Conservation (phyloP, 148 eudicot genomes). For the Chenopodium album region DNA sequence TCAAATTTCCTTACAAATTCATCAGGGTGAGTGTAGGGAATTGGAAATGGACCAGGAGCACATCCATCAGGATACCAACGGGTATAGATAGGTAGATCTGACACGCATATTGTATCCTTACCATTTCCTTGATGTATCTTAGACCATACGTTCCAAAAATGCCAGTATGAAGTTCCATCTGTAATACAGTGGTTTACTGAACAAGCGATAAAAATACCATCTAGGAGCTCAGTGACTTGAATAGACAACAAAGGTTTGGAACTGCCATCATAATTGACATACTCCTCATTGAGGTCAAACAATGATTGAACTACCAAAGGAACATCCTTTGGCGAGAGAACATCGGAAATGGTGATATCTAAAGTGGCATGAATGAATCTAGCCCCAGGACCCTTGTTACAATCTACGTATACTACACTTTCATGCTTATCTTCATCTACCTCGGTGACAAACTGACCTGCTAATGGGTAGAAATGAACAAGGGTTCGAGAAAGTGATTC, state of each 20-base stretch:
- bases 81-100: not conserved
- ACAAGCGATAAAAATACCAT: conserved; percentile 15
- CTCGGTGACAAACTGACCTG: conserved; percentile 8
- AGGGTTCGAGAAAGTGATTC: conserved; percentile 11
- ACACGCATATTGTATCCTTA: not conserved
- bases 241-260: conserved; percentile 6
- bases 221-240: conserved; percentile 17
- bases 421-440: conserved; percentile 10
- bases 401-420: conserved; percentile 1
- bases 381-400: conserved; percentile 23
- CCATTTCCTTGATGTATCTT: conserved; percentile 15
- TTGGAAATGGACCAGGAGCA: not conserved
- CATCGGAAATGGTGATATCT: not conserved
- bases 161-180: conserved; percentile 23
- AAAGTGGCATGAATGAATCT: conserved; percentile 15
- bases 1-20: conserved; percentile 6
- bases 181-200: conserved; percentile 15
- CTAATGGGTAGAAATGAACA: conserved; percentile 17
- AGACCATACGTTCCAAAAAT: conserved; percentile 22
- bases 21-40: conserved; percentile 17
- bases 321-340: conserved; percentile 1
- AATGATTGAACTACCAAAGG: conserved; percentile 14
- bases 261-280: conserved; percentile 10
- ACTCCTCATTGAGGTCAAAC: conserved; percentile 16
- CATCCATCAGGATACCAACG: conserved; percentile 13